Conservation (phyloP, 345 rosid species). For the Lagerstroemia speciosa region DNA sequence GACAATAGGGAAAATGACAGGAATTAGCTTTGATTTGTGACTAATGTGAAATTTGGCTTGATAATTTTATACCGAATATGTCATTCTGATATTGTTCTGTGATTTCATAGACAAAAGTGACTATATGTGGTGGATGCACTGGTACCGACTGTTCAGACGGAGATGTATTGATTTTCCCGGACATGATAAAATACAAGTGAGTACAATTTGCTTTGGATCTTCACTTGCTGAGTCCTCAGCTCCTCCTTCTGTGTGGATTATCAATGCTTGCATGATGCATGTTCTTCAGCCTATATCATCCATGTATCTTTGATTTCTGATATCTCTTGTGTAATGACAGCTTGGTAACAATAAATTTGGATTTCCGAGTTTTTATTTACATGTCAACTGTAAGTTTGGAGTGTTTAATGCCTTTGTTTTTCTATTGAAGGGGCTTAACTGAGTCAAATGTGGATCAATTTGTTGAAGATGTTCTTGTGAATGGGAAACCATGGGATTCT, state of each 20-base stretch:
- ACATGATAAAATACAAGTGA: constrained; percentile 83
- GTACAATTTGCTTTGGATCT: constrained; percentile 8
- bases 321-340: too few species aligned
- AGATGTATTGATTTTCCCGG: constrained; percentile 85
- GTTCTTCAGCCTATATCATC: too few species aligned
- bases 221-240: neutral
- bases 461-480: constrained; percentile 84
- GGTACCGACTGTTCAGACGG: constrained; percentile 43
- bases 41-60: too few species aligned
- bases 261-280: too few species aligned
- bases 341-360: too few species aligned
- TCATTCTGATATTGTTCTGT: neutral
- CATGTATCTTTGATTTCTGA: too few species aligned
- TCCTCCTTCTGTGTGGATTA: too few species aligned
- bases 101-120: constrained; percentile 43
- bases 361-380: too few species aligned
- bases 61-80: too few species aligned
- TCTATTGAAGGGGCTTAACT: constrained; percentile 41
- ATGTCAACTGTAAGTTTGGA: too few species aligned
- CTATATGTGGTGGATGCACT: constrained; percentile 59
- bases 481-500: constrained; percentile 66
- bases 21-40: too few species aligned
- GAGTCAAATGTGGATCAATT: constrained; percentile 58
- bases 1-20: too few species aligned
- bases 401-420: neutral